These are phyloP conservation scores for Solanum aculeatissimum DNA, from an alignment of 305 asterid species.

Conservation along the genomic window DNA sequence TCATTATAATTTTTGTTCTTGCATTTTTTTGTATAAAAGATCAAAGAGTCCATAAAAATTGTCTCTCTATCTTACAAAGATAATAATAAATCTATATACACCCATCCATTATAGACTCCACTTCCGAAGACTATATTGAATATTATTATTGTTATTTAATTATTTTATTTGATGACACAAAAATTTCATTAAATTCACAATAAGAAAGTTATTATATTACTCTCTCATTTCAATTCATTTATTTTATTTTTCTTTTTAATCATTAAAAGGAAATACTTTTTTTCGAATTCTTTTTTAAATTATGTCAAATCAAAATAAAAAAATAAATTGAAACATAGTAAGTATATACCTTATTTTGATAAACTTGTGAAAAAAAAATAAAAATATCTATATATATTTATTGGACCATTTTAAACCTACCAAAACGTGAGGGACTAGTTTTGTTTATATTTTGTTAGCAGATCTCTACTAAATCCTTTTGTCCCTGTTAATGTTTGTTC, in stretches of 20 bases:
- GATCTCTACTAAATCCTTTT: background rate
- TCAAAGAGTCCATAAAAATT: fast-evolving
- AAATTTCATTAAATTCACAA: background rate
- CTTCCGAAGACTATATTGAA: background rate
- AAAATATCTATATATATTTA: background rate
- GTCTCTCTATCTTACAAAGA: background rate
- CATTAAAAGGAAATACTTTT: background rate
- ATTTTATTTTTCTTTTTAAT: background rate
- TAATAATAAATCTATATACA: background rate
- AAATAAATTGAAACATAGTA: too few species aligned
- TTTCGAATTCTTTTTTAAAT: background rate
- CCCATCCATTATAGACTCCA: background rate
- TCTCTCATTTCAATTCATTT: background rate
- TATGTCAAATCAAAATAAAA: too few species aligned
- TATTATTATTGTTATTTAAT: background rate
- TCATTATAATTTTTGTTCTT: background rate
- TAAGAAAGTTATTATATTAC: background rate
- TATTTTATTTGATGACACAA: background rate
- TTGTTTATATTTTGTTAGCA: background rate
- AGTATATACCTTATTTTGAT: too few species aligned
- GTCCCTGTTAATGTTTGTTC: background rate
- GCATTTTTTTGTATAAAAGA: background rate
- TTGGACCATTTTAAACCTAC: background rate
- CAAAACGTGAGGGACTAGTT: background rate
- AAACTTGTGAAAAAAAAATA: too few species aligned